Evolutionary conservation across 805 yeast species (phyloP).

Genomic region (Kluyveromyces starmeri): DNA sequence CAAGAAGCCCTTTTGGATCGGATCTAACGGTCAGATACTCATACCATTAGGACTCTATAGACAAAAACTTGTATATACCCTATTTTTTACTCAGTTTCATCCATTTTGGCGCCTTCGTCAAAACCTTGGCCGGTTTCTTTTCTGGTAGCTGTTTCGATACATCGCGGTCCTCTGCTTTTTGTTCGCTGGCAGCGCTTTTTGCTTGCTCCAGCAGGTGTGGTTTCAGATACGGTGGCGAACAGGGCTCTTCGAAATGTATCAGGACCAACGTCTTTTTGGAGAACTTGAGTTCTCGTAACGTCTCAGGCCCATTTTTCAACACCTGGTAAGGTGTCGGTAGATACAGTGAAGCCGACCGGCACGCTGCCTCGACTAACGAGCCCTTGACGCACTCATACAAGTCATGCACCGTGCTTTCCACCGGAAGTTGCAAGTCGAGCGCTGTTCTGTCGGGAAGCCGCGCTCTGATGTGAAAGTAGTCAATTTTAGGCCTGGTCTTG

Average conservation of each 20-base stretch:
- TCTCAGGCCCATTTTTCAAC: slow-evolving; percentile 23
- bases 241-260: slow-evolving; percentile 31
- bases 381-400: slow-evolving; percentile 26
- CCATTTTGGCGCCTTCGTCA: slow-evolving; percentile 30
- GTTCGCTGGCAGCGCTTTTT: slow-evolving; percentile 11
- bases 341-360: neutral
- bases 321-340: slow-evolving; percentile 40
- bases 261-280: slow-evolving; percentile 39
- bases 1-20: too few relatives aligned
- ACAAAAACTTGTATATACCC: too few relatives aligned
- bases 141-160: slow-evolving; percentile 8
- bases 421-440: slow-evolving; percentile 41
- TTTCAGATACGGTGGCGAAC: slow-evolving; percentile 24
- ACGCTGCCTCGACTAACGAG: slow-evolving; percentile 19
- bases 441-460: slow-evolving; percentile 49
- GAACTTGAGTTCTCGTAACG: slow-evolving; percentile 34
- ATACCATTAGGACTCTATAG: too few relatives aligned
- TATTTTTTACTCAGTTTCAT: slow-evolving; percentile 32
- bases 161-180: slow-evolving; percentile 9
- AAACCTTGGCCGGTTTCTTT: slow-evolving; percentile 1
- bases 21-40: too few relatives aligned
- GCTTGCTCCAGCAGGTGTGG: slow-evolving; percentile 26
- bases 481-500: slow-evolving; percentile 6
- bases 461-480: slow-evolving; percentile 38
- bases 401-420: slow-evolving; percentile 32